These are phyloP conservation scores for Uronychia binucleata DNA, from an alignment of 73 alveolate genomes.

Conservation along the genomic window DNA sequence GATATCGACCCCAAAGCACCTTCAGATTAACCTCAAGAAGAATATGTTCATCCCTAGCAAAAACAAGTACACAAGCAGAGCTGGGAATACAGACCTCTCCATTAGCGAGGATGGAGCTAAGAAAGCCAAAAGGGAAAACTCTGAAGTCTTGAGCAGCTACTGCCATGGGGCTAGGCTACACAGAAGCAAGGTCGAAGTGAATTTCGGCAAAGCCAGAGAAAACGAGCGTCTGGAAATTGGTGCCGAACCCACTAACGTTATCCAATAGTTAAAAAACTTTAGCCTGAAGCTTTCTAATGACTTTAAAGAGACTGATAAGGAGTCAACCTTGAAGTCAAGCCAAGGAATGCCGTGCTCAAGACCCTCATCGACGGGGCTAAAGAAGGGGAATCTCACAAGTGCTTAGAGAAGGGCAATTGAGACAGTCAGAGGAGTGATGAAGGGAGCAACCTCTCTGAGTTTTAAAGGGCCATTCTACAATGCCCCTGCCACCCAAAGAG, in stretches of 20 bases:
- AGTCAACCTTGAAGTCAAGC: background rate
- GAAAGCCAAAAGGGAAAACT: background rate
- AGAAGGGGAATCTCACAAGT: background rate
- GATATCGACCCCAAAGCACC: background rate
- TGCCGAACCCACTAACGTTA: no score
- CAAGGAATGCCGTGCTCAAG: background rate
- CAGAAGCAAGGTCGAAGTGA: no score
- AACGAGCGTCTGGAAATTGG: no score
- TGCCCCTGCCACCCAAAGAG: no score
- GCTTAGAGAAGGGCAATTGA: no score
- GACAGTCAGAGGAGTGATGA: no score
- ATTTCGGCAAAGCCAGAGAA: no score
- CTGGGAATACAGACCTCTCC: background rate
- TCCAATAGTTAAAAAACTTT: no score
- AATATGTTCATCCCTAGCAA: background rate
- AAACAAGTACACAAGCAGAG: background rate
- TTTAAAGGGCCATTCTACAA: no score
- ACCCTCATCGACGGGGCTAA: background rate
- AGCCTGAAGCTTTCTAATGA: no score
- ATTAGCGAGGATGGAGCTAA: background rate
- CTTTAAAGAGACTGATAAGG: background rate
- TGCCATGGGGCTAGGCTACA: no score
- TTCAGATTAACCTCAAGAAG: background rate
- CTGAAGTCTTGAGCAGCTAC: background rate
- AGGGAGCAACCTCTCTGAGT: no score